Evolutionary conservation across 441 rosid species (phyloP).

Genomic region (Populus hybrid): DNA sequence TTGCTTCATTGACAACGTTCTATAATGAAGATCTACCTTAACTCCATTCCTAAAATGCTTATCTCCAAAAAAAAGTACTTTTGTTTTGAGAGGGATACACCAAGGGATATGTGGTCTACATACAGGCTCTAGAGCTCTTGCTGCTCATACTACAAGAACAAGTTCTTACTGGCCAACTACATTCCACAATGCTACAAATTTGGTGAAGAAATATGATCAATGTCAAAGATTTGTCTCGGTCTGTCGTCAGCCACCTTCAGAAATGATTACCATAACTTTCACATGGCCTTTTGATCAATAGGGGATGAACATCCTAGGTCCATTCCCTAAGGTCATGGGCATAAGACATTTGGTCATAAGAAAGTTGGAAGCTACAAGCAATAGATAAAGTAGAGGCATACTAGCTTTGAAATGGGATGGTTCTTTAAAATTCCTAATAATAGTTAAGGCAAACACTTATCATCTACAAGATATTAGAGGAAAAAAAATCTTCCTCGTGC

Average conservation of each 20-base stretch:
- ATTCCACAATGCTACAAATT: background rate
- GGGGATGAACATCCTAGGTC: background rate
- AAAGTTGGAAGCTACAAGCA: no score
- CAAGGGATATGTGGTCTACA: background rate
- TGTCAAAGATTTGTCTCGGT: no score
- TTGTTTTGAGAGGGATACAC: background rate
- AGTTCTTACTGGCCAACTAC: background rate
- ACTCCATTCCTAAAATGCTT: background rate
- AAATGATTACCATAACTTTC: background rate
- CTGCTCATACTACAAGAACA: background rate
- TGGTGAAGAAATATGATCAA: background rate
- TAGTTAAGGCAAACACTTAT: no score
- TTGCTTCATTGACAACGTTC: no score
- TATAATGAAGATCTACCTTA: background rate
- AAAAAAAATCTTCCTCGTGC: no score
- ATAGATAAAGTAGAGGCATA: no score
- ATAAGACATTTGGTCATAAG: no score
- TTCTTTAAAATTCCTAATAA: no score
- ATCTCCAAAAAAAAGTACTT: background rate
- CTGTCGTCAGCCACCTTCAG: background rate
- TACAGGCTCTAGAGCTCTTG: background rate
- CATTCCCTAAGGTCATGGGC: background rate
- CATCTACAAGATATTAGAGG: no score
- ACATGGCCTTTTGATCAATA: background rate
- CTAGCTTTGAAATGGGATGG: no score